A percentile compares a stretch with the other conserved stretches of the same genome.
These are phyloP conservation scores for Trichoderma atroviride DNA, from an alignment of 2,329 filamentous ascomycete genomes.

Conservation along the genomic window DNA sequence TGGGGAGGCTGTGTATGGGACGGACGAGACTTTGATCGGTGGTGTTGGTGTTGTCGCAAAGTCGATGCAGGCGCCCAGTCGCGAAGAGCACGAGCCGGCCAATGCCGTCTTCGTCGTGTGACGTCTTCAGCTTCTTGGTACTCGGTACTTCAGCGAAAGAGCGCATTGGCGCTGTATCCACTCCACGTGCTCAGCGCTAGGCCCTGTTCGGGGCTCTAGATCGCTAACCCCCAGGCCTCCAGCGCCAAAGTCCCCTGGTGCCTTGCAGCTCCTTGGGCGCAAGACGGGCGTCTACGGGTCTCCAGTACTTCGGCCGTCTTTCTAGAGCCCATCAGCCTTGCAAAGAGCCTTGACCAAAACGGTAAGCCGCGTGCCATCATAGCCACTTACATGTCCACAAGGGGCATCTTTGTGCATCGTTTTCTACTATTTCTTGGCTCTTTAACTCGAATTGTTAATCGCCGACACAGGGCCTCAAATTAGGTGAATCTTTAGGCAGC, in stretches of 20 bases:
- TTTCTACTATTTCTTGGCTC: background rate
- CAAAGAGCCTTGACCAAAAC: background rate
- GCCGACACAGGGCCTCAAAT: background rate
- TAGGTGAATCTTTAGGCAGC: background rate
- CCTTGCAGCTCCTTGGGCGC: conserved; percentile 7
- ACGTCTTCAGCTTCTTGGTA: background rate
- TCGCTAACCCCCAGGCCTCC: conserved; percentile 10
- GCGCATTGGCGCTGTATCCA: background rate
- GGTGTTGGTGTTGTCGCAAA: background rate
- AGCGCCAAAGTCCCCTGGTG: background rate
- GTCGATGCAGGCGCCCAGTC: background rate
- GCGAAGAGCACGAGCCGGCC: background rate
- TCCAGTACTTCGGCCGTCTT: background rate
- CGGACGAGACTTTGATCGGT: background rate
- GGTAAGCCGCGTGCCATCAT: background rate
- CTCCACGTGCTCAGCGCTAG: background rate
- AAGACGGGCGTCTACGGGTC: background rate
- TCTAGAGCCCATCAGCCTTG: background rate
- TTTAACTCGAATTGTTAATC: background rate
- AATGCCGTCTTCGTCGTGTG: background rate
- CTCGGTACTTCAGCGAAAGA: background rate
- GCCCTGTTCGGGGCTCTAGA: background rate
- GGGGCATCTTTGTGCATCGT: background rate
- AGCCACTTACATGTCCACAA: background rate
- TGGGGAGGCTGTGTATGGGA: background rate